Evolutionary conservation across 768 basidiomycete genomes (phyloP).

Genomic region (Tylopilus vinaceipallidus): DNA sequence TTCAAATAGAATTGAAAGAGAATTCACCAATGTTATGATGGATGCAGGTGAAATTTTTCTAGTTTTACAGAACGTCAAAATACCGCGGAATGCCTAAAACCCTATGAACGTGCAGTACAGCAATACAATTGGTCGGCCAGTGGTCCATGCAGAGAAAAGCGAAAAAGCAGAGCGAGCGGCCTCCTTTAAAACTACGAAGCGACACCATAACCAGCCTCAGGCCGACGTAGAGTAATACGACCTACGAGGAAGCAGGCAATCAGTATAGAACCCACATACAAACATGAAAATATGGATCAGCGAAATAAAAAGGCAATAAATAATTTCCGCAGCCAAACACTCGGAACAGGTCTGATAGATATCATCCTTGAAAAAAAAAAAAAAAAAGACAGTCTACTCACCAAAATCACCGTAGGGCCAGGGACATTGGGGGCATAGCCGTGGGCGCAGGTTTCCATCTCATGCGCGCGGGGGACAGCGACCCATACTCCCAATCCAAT

Average conservation of each 20-base stretch:
- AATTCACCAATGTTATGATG: background rate
- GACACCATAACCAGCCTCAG: background rate
- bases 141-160: slow-evolving; percentile 12
- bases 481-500: slow-evolving; percentile 61
- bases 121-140: slow-evolving; percentile 3
- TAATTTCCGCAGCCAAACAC: slow-evolving; percentile 50
- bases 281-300: slow-evolving; percentile 11
- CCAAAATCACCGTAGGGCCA: slow-evolving; percentile 23
- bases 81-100: background rate
- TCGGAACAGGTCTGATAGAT: slow-evolving; percentile 81
- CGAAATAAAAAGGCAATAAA: slow-evolving; percentile 63
- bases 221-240: background rate
- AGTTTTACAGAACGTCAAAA: slow-evolving; percentile 11
- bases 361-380: slow-evolving; percentile 50
- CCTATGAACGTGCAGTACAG: slow-evolving; percentile 12
- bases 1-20: background rate
- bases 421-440: slow-evolving; percentile 50
- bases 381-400: slow-evolving; percentile 20
- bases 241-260: slow-evolving; percentile 7
- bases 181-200: background rate
- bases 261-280: background rate
- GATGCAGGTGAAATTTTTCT: no score
- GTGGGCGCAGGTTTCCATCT: slow-evolving; percentile 55
- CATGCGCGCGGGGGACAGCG: slow-evolving; percentile 43
- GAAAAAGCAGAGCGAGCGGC: background rate